Evolutionary conservation across 2,329 filamentous ascomycete genomes (phyloP).

Genomic region (Aspergillus quadrilineatus): DNA sequence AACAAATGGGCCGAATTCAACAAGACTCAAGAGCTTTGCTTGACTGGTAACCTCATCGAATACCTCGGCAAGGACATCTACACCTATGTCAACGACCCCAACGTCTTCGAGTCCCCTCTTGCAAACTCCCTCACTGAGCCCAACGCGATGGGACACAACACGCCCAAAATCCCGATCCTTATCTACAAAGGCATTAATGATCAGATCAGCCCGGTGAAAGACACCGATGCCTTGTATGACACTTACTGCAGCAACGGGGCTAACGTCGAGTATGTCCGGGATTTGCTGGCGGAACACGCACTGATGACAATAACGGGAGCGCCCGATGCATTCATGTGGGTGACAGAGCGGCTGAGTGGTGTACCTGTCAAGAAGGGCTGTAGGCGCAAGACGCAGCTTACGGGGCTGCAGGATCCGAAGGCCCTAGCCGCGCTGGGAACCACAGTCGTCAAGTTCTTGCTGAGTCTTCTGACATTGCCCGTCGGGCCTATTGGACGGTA

Average conservation of each 20-base stretch:
- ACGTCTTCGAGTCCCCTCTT: conserved; percentile 17
- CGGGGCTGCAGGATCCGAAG: conserved; percentile 15
- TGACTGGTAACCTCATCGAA: conserved; percentile 19
- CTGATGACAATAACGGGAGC: conserved; percentile 37
- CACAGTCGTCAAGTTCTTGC: conserved; percentile 11
- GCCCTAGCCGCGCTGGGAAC: conserved; percentile 10
- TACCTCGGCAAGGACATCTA: conserved; percentile 25
- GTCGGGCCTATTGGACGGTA: conserved; percentile 7
- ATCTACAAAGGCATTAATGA: conserved; percentile 53
- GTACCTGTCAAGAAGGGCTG: conserved; percentile 15
- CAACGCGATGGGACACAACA: conserved; percentile 39
- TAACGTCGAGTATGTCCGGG: conserved; percentile 47
- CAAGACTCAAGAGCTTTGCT: conserved; percentile 23
- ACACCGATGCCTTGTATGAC: conserved; percentile 46
- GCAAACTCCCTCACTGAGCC: conserved; percentile 19
- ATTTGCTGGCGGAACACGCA: conserved; percentile 45
- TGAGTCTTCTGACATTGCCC: conserved; percentile 9
- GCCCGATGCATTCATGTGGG: conserved; percentile 32
- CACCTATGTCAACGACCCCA: conserved; percentile 20
- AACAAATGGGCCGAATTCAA: conserved; percentile 22
- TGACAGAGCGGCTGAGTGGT: conserved; percentile 25
- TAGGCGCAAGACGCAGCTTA: conserved; percentile 16
- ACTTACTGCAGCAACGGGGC: conserved; percentile 45
- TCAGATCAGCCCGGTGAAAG: conserved; percentile 44
- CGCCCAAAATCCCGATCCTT: conserved; percentile 50